Conservation (phyloP, 805 yeast species). For the Lipomyces sp. region DNA sequence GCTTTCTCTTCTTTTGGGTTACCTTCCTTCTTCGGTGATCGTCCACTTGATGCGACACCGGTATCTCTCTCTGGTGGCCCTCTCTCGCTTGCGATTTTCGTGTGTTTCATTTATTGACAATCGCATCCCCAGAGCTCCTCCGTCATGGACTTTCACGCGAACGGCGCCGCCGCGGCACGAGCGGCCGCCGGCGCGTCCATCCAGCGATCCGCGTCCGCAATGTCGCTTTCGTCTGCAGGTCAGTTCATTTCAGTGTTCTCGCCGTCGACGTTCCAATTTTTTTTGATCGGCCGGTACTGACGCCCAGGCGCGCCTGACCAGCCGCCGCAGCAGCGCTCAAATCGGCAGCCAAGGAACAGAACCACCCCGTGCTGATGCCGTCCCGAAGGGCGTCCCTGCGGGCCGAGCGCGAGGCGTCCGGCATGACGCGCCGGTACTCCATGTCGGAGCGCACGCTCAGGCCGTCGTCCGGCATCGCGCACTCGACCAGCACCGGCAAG, state of each 20-base stretch:
- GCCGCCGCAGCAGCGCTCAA: slow-evolving; percentile 27
- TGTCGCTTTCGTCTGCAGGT: slow-evolving; percentile 26
- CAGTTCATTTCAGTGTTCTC: not conserved
- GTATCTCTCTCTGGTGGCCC: not conserved
- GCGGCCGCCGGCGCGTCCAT: slow-evolving; percentile 16
- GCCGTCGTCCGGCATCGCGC: slow-evolving; percentile 3
- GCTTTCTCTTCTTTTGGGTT: not conserved
- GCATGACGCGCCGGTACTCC: slow-evolving; percentile 10
- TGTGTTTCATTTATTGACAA: too few relatives aligned
- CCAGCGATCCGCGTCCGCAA: slow-evolving; percentile 17
- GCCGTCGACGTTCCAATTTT: not conserved
- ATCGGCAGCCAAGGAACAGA: slow-evolving; percentile 6
- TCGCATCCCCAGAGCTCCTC: slow-evolving; percentile 14
- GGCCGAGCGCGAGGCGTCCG: slow-evolving; percentile 1
- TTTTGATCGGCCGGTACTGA: not conserved
- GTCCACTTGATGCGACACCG: too few relatives aligned
- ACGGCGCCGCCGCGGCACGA: slow-evolving; percentile 8
- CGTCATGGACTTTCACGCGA: slow-evolving; percentile 17
- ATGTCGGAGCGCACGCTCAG: slow-evolving; percentile 25
- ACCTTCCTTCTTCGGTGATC: too few relatives aligned
- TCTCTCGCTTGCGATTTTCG: too few relatives aligned
- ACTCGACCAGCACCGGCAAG: not conserved
- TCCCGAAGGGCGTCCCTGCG: slow-evolving; percentile 13
- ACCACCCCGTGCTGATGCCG: slow-evolving; percentile 9
- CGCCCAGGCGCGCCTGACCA: too few relatives aligned